These are phyloP conservation scores for Eucalyptus brandiana DNA, from an alignment of 345 rosid genomes.

Conservation along the genomic window DNA sequence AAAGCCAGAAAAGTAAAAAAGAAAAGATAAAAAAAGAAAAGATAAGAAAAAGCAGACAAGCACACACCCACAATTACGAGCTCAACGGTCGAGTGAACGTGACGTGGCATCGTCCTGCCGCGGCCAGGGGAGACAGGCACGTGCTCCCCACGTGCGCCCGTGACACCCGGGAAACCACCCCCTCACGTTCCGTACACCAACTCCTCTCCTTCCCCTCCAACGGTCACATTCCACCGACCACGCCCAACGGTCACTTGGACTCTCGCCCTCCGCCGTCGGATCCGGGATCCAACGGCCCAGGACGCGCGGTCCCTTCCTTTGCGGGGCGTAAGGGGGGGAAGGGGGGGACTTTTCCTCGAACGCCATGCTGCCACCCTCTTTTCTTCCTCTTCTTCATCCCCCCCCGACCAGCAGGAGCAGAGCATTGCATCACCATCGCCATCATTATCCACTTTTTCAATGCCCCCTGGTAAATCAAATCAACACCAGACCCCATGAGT, in stretches of 20 bases:
- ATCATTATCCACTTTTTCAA: not conserved
- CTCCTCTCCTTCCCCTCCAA: conserved; percentile 25
- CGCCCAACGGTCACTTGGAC: conserved; percentile 71
- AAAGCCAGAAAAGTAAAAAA: not conserved
- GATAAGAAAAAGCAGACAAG: not conserved
- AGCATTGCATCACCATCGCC: not conserved
- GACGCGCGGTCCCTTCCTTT: not conserved
- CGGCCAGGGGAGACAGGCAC: conserved; percentile 21
- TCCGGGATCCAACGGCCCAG: conserved; percentile 40
- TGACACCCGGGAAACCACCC: not conserved
- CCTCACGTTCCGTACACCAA: conserved; percentile 31
- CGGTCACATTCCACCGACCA: conserved; percentile 98
- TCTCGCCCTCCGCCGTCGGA: conserved; percentile 34
- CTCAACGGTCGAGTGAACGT: conserved; percentile 46
- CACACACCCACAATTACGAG: not conserved
- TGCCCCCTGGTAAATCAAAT: not conserved
- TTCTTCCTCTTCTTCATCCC: not conserved
- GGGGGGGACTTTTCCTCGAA: conserved; percentile 7
- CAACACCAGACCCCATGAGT: not conserved
- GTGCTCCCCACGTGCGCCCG: conserved; percentile 28
- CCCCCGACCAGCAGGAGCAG: not conserved
- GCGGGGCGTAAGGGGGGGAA: not conserved
- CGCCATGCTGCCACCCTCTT: not conserved
- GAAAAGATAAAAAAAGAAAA: not conserved
- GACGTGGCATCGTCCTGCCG: not conserved